Percentiles rank a stretch among this genome's conserved stretches.
Conservation (phyloP, 2,329 filamentous ascomycete genomes). For the Rhynchosporium secalis region DNA sequence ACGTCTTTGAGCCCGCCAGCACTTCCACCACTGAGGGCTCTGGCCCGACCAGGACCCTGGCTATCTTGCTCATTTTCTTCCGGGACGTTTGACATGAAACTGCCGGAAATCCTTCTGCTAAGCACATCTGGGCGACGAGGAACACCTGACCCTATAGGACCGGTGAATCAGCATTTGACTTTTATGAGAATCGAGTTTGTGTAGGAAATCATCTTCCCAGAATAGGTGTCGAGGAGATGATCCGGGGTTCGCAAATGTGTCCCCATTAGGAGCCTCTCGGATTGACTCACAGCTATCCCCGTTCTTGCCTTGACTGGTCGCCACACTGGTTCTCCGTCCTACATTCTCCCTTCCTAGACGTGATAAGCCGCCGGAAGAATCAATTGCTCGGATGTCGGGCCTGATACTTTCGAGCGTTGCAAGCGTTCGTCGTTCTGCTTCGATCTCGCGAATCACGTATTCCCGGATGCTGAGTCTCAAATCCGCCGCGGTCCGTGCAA, state of each 20-base stretch:
- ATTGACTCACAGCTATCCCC: slow-evolving; percentile 65
- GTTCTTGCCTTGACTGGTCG: slow-evolving; percentile 90
- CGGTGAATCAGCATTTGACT: slow-evolving; percentile 5
- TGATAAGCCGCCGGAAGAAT: slow-evolving; percentile 84
- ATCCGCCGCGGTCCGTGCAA: slow-evolving; percentile 80
- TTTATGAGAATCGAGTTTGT: background rate
- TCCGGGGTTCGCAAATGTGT: slow-evolving; percentile 9
- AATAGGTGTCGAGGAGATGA: slow-evolving; percentile 1
- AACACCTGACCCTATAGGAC: slow-evolving; percentile 78
- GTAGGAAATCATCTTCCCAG: slow-evolving; percentile 3
- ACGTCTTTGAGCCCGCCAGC: slow-evolving; percentile 55
- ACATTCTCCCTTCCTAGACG: slow-evolving; percentile 80
- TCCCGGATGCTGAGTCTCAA: slow-evolving; percentile 82
- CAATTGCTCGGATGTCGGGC: slow-evolving; percentile 89
- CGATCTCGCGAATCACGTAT: slow-evolving; percentile 91
- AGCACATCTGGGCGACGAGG: slow-evolving; percentile 74
- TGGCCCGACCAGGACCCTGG: slow-evolving; percentile 41
- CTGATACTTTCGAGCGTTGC: slow-evolving; percentile 92
- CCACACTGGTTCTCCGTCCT: slow-evolving; percentile 70
- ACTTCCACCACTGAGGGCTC: slow-evolving; percentile 37
- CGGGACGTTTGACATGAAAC: slow-evolving; percentile 62
- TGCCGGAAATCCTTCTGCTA: slow-evolving; percentile 74
- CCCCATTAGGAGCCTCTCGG: slow-evolving; percentile 8
- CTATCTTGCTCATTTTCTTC: slow-evolving; percentile 62
- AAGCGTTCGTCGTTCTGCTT: slow-evolving; percentile 87